Percentiles rank a stretch among this genome's conserved stretches.
Conservation (phyloP, 2,329 filamentous ascomycete genomes). For the Arachnomyces sp. region DNA sequence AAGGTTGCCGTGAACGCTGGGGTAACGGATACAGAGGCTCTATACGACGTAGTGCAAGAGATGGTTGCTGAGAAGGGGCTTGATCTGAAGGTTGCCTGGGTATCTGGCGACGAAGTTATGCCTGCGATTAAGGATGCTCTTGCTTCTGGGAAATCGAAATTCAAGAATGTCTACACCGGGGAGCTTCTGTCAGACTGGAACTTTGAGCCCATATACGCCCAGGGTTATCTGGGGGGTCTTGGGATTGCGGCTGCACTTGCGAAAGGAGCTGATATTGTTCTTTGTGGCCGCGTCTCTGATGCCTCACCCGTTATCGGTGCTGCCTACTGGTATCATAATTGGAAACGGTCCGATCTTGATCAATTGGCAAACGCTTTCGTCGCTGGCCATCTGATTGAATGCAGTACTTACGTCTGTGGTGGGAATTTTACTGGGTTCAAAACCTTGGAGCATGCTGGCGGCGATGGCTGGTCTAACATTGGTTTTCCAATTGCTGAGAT, state of each 20-base stretch:
- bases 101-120: slow-evolving; percentile 40
- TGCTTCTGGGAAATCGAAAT: slow-evolving; percentile 25
- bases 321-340: slow-evolving; percentile 36
- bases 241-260: slow-evolving; percentile 33
- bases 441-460: slow-evolving; percentile 19
- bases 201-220: slow-evolving; percentile 27
- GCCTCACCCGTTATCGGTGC: slow-evolving; percentile 37
- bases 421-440: slow-evolving; percentile 40
- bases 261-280: slow-evolving; percentile 37
- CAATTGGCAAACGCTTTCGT: slow-evolving; percentile 34
- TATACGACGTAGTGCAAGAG: slow-evolving; percentile 30
- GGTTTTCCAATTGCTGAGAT: slow-evolving; percentile 42
- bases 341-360: slow-evolving; percentile 30
- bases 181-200: slow-evolving; percentile 27
- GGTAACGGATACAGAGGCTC: slow-evolving; percentile 32
- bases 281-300: slow-evolving; percentile 38
- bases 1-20: slow-evolving; percentile 40
- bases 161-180: slow-evolving; percentile 34
- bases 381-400: slow-evolving; percentile 33
- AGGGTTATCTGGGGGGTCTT: slow-evolving; percentile 30
- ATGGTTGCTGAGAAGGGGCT: slow-evolving; percentile 33
- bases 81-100: slow-evolving; percentile 40
- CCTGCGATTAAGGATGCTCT: slow-evolving; percentile 24
- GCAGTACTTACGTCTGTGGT: slow-evolving; percentile 35
- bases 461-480: slow-evolving; percentile 36